Evolutionary conservation across 257 asterid genomes (phyloP), one percentile per base, ranked within the genome.

Genomic region (Nicotiana obtusifolia): DNA sequence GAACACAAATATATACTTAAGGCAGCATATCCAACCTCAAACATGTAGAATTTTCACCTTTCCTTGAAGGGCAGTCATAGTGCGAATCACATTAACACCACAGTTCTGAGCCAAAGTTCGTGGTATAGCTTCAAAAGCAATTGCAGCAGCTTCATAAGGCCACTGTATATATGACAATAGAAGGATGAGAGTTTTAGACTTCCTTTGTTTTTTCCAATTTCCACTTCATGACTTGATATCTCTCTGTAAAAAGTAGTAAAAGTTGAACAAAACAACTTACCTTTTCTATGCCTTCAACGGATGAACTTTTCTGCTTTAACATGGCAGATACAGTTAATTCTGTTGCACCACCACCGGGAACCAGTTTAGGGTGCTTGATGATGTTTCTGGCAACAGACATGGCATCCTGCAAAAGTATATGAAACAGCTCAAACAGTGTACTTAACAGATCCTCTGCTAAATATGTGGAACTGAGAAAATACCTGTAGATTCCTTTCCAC

Each of bases 61-160:
- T 81, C 99, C 99, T 86, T 93, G 98, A 85, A 96, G 85, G 80
- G 95, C 95, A 83, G 98, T 96, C 98, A 94, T 96, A 14, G 90
- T 94, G 14, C 99, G 92, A 81, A 96, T 93, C 80, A 96, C 98
- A 85, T 94, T 94, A 71, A 96, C 97, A 47, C 99, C 99, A 76
- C 99, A 96, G 89, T 96, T 96, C 90, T 96, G 99, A 52, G 97
- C 97, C 88, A 96, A 87, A 82, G 99, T 96, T 87, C 97, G 91
- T 28, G 99, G 99, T 82, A 95, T 95, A 81, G 99, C 96, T 88
- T 95, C 99, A 83, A 95, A 95, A 83, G 99, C 99, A 59, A 92
- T 85, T 62, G 99, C 99, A 82, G 98, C 99, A 83, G 98, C 98
- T 93, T 95, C 99, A 88, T 95, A 95, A 60, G 99, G 98, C 99